Evolutionary conservation across 2,329 filamentous ascomycete species (phyloP), one percentile per base, ranked within the genome.

Genomic region (Teratosphaeria zuluensis): DNA sequence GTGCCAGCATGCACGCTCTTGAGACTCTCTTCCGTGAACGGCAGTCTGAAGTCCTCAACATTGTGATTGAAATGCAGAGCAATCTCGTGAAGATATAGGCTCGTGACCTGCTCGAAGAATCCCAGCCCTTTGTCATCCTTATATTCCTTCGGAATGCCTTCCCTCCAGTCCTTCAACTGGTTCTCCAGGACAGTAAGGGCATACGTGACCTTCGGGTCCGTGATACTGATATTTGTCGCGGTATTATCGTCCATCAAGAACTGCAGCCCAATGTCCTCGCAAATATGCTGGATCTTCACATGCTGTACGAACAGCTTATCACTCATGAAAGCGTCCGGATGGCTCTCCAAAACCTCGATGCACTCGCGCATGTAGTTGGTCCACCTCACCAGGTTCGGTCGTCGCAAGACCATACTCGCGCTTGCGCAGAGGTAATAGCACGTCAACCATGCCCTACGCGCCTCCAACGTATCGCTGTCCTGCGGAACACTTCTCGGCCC

Each of bases 301-400:
- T 84, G 82, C 63, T 84, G 80, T 58, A 80, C 77, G 32, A 86
- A 74, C 14, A 77, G 69, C 58, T 75, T 78, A 65, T 86, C 83
- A 0, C 80, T 80, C 0, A 81, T 77, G n/a, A 80, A 68, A 2
- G 81, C 79, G 53, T 85, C 81, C 0, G 79, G 75, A 2, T 82
- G 81, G 1, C 72, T 80, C 62, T 81, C 78, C 5, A 86, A 73
- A 9, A 83, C 77, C 9, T 82, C 78, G 35, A 86, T 70, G 63
- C 81, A 84, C 65, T 86, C 82, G 53, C 84, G 80, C 77, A 84
- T 84, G 68, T 85, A 85, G 32, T 82, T 78, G 30, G 79, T 80
- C 81, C 83, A 85, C 16, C 81, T 79, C 19, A 85, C 73, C 2
- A 85, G 74, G 46, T 84, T 81, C 0, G 81, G 78, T 14, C 83